These are phyloP conservation scores for Penicillium olsonii DNA, from an alignment of 2,329 filamentous ascomycete species.

Conservation along the genomic window DNA sequence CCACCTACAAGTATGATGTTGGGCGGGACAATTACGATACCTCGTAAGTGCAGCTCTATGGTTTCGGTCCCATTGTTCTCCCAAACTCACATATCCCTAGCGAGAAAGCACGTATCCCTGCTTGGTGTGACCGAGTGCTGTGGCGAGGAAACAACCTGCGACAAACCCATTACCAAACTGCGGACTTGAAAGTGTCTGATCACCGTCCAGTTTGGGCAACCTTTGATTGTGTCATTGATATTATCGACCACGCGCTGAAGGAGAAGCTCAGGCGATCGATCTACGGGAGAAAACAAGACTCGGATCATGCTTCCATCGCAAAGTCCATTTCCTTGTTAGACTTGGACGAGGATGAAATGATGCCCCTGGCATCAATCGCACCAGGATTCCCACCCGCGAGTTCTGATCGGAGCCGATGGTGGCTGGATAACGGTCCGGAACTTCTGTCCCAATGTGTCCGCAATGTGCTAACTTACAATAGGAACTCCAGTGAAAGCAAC, in stretches of 20 bases:
- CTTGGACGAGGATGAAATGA: constrained; percentile 69
- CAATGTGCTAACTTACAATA: constrained; percentile 25
- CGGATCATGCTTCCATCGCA: constrained; percentile 54
- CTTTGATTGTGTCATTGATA: constrained; percentile 80
- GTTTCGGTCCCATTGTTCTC: not conserved
- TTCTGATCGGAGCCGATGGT: constrained; percentile 65
- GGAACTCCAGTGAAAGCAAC: constrained; percentile 74
- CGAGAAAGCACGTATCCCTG: constrained; percentile 91
- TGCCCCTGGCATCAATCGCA: constrained; percentile 80
- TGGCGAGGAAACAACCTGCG: constrained; percentile 81
- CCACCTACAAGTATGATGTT: constrained; percentile 94
- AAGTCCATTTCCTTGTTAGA: constrained; percentile 23
- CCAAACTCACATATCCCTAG: constrained; percentile 48
- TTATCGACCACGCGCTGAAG: constrained; percentile 74
- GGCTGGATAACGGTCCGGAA: constrained; percentile 60
- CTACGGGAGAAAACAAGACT: constrained; percentile 68
- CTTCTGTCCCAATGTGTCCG: constrained; percentile 3
- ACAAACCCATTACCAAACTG: constrained; percentile 79
- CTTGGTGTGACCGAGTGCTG: constrained; percentile 94
- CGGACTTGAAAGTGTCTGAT: constrained; percentile 85
- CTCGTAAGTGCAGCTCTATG: constrained; percentile 59
- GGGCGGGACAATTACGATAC: constrained; percentile 88
- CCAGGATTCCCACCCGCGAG: constrained; percentile 69
- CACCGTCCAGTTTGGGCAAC: constrained; percentile 92
- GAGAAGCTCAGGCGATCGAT: constrained; percentile 72